Evolutionary conservation across 768 basidiomycete species (phyloP), one percentile per base, ranked within the genome.

Genomic region (Phlebiopsis flavidoalba): DNA sequence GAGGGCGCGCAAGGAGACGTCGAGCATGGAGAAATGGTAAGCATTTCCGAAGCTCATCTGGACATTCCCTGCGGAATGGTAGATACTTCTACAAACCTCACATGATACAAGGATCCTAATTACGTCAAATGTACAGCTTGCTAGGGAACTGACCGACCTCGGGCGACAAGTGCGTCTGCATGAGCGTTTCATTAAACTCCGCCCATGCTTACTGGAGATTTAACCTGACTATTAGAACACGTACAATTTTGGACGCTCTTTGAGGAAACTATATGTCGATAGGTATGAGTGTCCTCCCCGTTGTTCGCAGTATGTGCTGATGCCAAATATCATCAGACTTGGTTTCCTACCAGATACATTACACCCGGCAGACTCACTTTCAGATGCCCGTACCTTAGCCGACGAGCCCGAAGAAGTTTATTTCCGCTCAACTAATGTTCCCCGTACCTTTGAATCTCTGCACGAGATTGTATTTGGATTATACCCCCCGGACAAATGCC

Each of bases 401-500:
- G 71, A 75, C 36, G 73, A 21, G 37, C 4, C 14, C 8, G 19
- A 75, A 11, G 72, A 79, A 55, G 77, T 79, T 24, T 90, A 89
- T 70, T 87, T 90, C 64, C 77, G 88, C 79, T 87, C 83, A 15
- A 93, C 91, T 1, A 88, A 89, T 67, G 83, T 93, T 70, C 83
- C 89, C 0, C 79, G 91, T 36, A 92, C 90, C 5, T 84, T 86
- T 15, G 88, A 92, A 65, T 86, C 86, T 0, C 72, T 91, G 17
- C 85, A 88, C 64, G 85, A 93, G 63, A 76, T 92, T 37, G 75
- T 89, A n/a, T 79, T 85, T 53, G 90, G 90, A 1, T 70, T 93
- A 51, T 93, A 91, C 65, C 88, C 87, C 1, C 72, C 74, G 7
- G 63, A 72, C 4, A 82, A 83, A 67, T 84, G 81, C 63, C 71